phyloP scores from a whole-genome alignment of 441 rosid genomes.

The Euphorbia celastroides region DNA sequence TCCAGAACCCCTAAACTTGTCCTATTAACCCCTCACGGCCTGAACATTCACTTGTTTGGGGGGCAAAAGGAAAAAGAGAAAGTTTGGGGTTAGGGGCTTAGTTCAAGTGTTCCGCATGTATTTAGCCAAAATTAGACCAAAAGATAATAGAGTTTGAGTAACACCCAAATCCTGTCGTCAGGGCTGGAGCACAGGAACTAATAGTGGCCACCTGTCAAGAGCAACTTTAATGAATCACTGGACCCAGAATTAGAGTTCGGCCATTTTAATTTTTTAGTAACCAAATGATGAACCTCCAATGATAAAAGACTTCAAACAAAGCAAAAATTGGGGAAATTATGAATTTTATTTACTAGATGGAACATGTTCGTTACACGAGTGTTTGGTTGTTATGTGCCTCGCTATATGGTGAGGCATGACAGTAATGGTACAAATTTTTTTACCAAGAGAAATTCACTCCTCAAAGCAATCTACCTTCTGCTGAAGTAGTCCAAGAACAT shows the following conservation, averaged over 20 bases:
- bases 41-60: no score
- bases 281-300: no score
- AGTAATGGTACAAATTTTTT: not conserved
- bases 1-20: no score
- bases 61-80: no score
- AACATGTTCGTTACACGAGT: constrained; percentile 7
- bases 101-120: no score
- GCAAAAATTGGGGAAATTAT: not conserved
- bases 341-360: not conserved
- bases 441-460: constrained; percentile 4
- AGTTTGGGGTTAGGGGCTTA: no score
- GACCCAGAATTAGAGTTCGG: not conserved
- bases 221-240: not conserved
- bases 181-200: not conserved
- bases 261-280: not conserved
- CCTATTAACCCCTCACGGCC: no score
- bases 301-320: no score
- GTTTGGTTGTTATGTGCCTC: not conserved
- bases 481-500: no score
- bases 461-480: not conserved
- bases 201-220: not conserved
- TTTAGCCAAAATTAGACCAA: no score
- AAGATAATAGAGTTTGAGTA: not conserved
- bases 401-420: not conserved
- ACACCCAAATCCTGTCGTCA: not conserved